Base-by-base conservation (phyloP, 306 rosid species). In the Begonia loranthoides region DNA sequence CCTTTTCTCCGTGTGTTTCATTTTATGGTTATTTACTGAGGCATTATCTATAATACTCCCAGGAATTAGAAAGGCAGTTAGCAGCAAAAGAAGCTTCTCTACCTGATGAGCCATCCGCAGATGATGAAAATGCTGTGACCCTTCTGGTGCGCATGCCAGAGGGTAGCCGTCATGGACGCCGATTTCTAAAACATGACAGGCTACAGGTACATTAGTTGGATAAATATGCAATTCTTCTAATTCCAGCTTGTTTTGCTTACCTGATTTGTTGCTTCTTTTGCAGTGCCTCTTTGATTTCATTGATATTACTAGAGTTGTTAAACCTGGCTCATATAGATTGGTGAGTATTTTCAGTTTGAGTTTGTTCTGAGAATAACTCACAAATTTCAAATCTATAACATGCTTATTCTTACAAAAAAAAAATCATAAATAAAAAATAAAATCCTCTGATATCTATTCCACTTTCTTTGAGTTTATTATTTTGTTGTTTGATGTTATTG, bases 161-260 rank as follows among this genome's bases (percentile, higher is more conserved):
- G 76, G 99, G 99, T 49, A 90, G 77, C 55, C 93, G 86, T 54
- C 96, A 69, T 0, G 99, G 96, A 17, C 99, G 99, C 43, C 83
- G 87, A 49, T 90, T 90, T 71, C 82, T 80, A 64, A 86, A 72
- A 71, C 74, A 95, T 16, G 76, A 90, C 70, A 83, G 73, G 51
- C 83, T 90, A 51, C 94, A 82, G 94, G 99, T 87, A 34, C 61
- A 13, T 56, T 56, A 15, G 10, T 40, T 63, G 15, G 15, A 51
- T 9, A 9, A 19, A 10, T 21, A 11, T 21, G 10, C 21, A 4
- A 49, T 49, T 49, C 3, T 28, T 28, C 36, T 28, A 28, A 28
- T 28, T 28, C 36, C 36, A 28, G 36, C 36, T 28, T 28, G 36
- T 28, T 40, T 38, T 68, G 45, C 69, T 66, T 49, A 71, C 57